Percentiles rank a stretch among this genome's conserved stretches.
Conservation (phyloP, 768 basidiomycete species). For the Tulasnella sp. region DNA sequence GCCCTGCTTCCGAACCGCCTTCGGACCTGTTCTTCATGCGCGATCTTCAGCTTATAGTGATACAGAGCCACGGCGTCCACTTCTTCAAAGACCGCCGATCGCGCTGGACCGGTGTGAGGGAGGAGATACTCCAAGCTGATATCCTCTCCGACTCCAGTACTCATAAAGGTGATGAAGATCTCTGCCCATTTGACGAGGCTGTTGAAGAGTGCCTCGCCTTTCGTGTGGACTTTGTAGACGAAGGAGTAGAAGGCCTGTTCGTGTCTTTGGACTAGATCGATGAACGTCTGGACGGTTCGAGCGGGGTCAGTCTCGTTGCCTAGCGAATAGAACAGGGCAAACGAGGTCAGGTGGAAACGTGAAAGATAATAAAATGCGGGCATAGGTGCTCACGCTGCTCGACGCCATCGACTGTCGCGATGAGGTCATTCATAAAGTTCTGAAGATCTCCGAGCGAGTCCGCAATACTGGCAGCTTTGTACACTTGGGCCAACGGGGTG, state of each 20-base stretch:
- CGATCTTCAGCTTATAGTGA: slow-evolving; percentile 88
- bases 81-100: slow-evolving; percentile 67
- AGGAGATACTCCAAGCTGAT: slow-evolving; percentile 84
- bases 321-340: slow-evolving; percentile 25
- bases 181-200: slow-evolving; percentile 96
- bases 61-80: slow-evolving; percentile 84
- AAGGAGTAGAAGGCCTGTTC: slow-evolving; percentile 94
- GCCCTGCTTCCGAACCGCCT: slow-evolving; percentile 58
- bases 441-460: slow-evolving; percentile 89
- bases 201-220: slow-evolving; percentile 89
- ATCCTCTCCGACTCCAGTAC: slow-evolving; percentile 68
- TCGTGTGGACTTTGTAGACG: slow-evolving; percentile 96
- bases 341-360: neutral
- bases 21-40: slow-evolving; percentile 87
- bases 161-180: slow-evolving; percentile 79
- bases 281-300: slow-evolving; percentile 82
- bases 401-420: slow-evolving; percentile 82
- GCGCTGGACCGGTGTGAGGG: slow-evolving; percentile 69
- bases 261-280: slow-evolving; percentile 86
- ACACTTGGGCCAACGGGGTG: slow-evolving; percentile 89
- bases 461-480: slow-evolving; percentile 91
- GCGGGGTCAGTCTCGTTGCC: slow-evolving; percentile 78
- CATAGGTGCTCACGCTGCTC: slow-evolving; percentile 62
- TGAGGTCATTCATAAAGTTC: slow-evolving; percentile 89
- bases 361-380: neutral